Evolutionary conservation across 2,329 filamentous ascomycete species (phyloP).

Genomic region (Botrytis galanthina): DNA sequence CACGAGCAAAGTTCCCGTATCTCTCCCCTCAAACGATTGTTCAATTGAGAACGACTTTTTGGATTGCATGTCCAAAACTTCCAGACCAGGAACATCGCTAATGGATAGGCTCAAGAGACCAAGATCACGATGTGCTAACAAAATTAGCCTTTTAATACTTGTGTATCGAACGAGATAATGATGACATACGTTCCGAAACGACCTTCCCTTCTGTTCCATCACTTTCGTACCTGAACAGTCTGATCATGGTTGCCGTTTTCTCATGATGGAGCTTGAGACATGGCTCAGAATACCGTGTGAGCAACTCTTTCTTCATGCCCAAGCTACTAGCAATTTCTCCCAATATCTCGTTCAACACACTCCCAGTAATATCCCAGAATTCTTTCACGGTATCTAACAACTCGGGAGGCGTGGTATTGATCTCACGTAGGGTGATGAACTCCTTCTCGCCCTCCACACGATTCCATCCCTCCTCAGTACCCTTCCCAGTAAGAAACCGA

Average conservation of each 20-base stretch:
- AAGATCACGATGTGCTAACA: conserved; percentile 31
- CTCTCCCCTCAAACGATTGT: conserved; percentile 22
- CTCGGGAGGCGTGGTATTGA: conserved; percentile 25
- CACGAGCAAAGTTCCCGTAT: conserved; percentile 28
- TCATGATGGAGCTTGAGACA: conserved; percentile 24
- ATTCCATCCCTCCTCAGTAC: conserved; percentile 33
- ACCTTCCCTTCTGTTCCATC: conserved; percentile 20
- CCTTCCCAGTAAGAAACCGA: conserved; percentile 26
- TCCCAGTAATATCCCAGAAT: conserved; percentile 29
- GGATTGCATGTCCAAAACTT: conserved; percentile 28
- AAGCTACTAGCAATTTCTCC: conserved; percentile 30
- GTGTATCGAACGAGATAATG: neutral
- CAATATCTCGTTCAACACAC: conserved; percentile 27
- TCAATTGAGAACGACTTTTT: conserved; percentile 30
- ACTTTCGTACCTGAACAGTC: conserved; percentile 34
- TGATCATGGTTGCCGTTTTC: conserved; percentile 31
- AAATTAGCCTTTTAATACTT: neutral
- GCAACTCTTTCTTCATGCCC: conserved; percentile 26
- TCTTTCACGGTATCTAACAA: conserved; percentile 25
- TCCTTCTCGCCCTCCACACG: conserved; percentile 34
- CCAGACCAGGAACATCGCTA: conserved; percentile 33
- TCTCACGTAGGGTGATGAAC: conserved; percentile 32
- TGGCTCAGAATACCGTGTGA: conserved; percentile 31
- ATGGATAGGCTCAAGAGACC: conserved; percentile 33
- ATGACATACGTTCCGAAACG: conserved; percentile 32